These are phyloP conservation scores for Perkinsus marinus DNA, from an alignment of 169 alveolate genomes.

Conservation along the genomic window DNA sequence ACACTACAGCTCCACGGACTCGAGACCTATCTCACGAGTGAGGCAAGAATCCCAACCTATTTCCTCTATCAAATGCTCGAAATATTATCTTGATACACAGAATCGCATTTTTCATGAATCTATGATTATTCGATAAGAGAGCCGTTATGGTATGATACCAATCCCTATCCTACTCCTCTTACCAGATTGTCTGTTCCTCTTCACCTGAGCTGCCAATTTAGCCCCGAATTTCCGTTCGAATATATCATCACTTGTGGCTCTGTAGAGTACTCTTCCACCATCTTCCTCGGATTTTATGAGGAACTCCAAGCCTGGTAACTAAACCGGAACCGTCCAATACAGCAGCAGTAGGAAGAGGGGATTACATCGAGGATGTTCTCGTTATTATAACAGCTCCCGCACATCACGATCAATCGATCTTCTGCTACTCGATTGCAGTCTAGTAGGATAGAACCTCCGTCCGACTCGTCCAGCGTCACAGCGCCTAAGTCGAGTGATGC, in stretches of 20 bases:
- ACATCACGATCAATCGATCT: background rate
- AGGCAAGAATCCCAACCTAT: too few relatives aligned
- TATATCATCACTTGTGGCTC: background rate
- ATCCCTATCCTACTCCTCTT: background rate
- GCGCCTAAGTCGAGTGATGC: background rate
- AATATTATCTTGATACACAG: too few relatives aligned
- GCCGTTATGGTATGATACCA: too few relatives aligned
- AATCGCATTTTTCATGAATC: too few relatives aligned
- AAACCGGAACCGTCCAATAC: too few relatives aligned
- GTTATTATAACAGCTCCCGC: background rate
- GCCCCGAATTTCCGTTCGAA: background rate
- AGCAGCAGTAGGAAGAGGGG: background rate
- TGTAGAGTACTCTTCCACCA: background rate
- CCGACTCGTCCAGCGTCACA: background rate
- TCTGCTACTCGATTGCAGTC: background rate
- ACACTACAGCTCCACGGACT: too few relatives aligned
- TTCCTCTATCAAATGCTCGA: too few relatives aligned
- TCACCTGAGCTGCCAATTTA: background rate
- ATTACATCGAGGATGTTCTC: background rate
- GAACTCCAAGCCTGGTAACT: background rate
- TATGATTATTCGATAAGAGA: too few relatives aligned
- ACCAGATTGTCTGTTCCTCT: background rate
- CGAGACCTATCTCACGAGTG: too few relatives aligned
- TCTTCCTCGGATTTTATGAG: background rate
- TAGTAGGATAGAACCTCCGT: background rate